Evolutionary conservation across 129 eudicot genomes (phyloP), one percentile per base, ranked within the genome.

Genomic region (Flaveria trinervia): DNA sequence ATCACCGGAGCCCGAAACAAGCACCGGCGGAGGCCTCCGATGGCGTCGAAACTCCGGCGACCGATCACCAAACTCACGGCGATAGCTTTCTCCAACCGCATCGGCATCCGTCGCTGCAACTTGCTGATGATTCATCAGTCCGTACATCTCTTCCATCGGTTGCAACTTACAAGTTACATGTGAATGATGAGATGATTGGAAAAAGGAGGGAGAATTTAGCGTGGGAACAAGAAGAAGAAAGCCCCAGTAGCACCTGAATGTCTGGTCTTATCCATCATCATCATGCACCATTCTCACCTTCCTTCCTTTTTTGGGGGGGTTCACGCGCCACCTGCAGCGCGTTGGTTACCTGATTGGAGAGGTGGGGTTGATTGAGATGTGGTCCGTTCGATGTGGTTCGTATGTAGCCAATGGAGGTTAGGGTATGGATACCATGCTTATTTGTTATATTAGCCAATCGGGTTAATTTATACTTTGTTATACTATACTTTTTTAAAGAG

Each of bases 211-310:
- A 36, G 41, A 36, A 36, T 36, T 36, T 36, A 36, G 87, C 87
- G 81, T 86, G 80, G 79, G 80, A 86, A 83, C 87, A 83, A 80
- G 79, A 76, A 68, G 83, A 85, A 74, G 74, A 80, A 73, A 51
- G 77, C 16, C 9, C 5, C 28, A 60, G 74, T 48, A 69, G 80
- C 85, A 81, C 83, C 88, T 77, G 78, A 83, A 80, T 80, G 84
- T 80, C 70, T 80, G 76, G 84, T 80, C 84, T 67, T 68, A 80
- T 73, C 71, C 10, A 45, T 45, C 50, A 72, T 77, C 75, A 49
- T 50, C 81, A 82, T 76, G 77, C 72, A 70, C 12, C 76, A 25
- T 57, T 54, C 1, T 57, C 52, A 57, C 59, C 85, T 72, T 48
- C 77, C 59, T 82, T 70, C 85, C 72, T 70, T 76, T 69, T 76